These are phyloP conservation scores for Russula earlei DNA, from an alignment of 768 basidiomycete genomes.

Conservation along the genomic window DNA sequence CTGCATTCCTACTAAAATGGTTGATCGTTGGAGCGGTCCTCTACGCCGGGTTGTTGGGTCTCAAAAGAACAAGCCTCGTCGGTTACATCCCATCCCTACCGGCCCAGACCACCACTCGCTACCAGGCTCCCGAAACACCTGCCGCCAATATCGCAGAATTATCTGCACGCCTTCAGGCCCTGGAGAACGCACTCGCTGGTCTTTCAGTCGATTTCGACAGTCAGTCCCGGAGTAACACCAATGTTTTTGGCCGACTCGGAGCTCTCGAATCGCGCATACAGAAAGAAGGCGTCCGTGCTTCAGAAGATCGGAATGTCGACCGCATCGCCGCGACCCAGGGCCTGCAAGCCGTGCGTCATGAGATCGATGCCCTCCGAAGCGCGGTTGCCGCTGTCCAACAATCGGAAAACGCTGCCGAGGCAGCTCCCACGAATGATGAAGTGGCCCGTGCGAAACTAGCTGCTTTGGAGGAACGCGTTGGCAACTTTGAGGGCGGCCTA, in stretches of 20 bases:
- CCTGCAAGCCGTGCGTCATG: slow-evolving; percentile 19
- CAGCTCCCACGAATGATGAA: slow-evolving; percentile 33
- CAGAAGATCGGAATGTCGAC: slow-evolving; percentile 45
- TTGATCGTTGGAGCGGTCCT: slow-evolving; percentile 34
- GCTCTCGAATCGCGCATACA: slow-evolving; percentile 47
- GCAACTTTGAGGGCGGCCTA: slow-evolving; percentile 49
- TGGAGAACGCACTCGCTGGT: slow-evolving; percentile 55
- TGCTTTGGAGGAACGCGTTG: slow-evolving; percentile 54
- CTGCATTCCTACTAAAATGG: slow-evolving; percentile 34
- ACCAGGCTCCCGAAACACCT: slow-evolving; percentile 47
- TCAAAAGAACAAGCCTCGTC: slow-evolving; percentile 26
- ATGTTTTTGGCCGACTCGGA: slow-evolving; percentile 46
- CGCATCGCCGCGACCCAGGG: slow-evolving; percentile 27
- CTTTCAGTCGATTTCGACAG: slow-evolving; percentile 52
- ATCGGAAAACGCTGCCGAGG: slow-evolving; percentile 5
- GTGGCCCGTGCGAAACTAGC: slow-evolving; percentile 47
- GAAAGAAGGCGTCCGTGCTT: slow-evolving; percentile 35
- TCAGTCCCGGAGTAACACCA: slow-evolving; percentile 39
- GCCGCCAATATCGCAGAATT: slow-evolving; percentile 61
- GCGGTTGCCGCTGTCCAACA: slow-evolving; percentile 28
- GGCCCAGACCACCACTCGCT: slow-evolving; percentile 29
- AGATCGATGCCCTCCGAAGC: slow-evolving; percentile 15
- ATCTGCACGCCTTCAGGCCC: slow-evolving; percentile 46
- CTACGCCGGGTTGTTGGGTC: slow-evolving; percentile 37
- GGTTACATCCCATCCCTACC: slow-evolving; percentile 22